Base-by-base conservation (phyloP, 176 grass and related monocot species). In the Musa schizocarpa region DNA sequence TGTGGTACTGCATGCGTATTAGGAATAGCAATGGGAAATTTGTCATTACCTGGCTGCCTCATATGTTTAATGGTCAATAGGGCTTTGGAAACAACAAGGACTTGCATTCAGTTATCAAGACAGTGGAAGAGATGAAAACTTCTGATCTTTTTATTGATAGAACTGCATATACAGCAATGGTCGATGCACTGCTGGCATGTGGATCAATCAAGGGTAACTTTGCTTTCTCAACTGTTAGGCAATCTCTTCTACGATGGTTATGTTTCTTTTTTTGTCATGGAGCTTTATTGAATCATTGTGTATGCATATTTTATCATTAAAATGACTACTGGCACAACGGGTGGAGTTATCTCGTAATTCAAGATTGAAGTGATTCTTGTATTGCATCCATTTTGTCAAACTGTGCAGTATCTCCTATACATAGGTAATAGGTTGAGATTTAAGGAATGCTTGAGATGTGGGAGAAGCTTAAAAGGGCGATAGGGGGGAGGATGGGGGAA, bases 101-200 rank as follows among this genome's bases (percentile, higher is more conserved):
- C 76, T 81, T 86, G 43, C 58, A 76, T 93, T 88, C 89, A 86
- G 83, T 93, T 82, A 57, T 87, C 68, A 93, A 89, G 72, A 85
- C 88, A 76, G 93, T 93, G 71, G 77, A 87, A 54, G 93, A 97
- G 82, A 97, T 97, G 90, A 97, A 97, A 87, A 81, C 84, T 59
- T 79, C 88, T 79, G 62, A 81, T 54, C 19, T 85, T 61, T 83
- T 54, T 62, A 87, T 97, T 16, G 88, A 97, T 86, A 90, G 93
- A 82, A 90, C 77, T 73, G 93, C 86, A 48, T 97, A 93, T 79
- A 88, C 93, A 76, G 83, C 93, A 77, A 97, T 88, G 83, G 54
- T 88, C 71, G 88, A 97, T 89, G 85, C 89, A 71, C 82, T 96
- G 73, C 80, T 96, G 73, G 82, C 82, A 80, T 96, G 86, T 57